Base-by-base conservation (phyloP, 2,329 filamentous ascomycete genomes). In the Pseudogymnoascus pannorum region DNA sequence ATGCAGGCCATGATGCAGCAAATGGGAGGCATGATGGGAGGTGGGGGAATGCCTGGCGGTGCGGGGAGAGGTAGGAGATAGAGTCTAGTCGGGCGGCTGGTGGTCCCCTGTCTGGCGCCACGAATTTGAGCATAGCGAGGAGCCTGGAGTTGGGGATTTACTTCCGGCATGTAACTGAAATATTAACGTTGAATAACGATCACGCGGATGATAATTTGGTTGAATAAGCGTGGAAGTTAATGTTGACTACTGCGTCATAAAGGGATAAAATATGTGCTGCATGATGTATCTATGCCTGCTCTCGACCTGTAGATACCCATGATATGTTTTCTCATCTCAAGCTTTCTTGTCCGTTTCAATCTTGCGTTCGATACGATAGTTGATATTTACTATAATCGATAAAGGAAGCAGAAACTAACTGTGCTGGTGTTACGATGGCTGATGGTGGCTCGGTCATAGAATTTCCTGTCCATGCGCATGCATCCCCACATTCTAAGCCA, bases 1-100 rank as follows among this genome's bases (percentile, higher is more conserved):
- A 88, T 94, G 85, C 85, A 87, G 72, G 87, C 88, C 67, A 91
- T 94, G 89, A 81, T 90, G 88, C 78, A 81, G 73, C 83, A 86
- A 70, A 86, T 87, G 83, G 82, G 74, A 36, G 71, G 74, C 18
- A 64, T 68, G 77, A 78, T 68, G 75, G 75, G 63, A n/a, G 70
- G 82, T 22, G 81, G 82, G 6, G 80, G 80, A 1, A 79, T 82
- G 74, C 42, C 42, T 29, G 42, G 42, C 58, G 68, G 68, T 20
- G 68, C 66, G 24, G 69, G 71, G 7, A 66, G 70, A 63, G 70
- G 61, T 8, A 62, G 70, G 59, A 60, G 51, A 63, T 44, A 22
- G 57, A 54, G 18, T 42, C 12, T 22, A 42, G 16, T 59, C 9
- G 2, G 22, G 38, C 58, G 18, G 9, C 29, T 36, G 16, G 42